phyloP scores from a whole-genome alignment of 2,329 filamentous ascomycete species.

The Tothia fuscella region DNA sequence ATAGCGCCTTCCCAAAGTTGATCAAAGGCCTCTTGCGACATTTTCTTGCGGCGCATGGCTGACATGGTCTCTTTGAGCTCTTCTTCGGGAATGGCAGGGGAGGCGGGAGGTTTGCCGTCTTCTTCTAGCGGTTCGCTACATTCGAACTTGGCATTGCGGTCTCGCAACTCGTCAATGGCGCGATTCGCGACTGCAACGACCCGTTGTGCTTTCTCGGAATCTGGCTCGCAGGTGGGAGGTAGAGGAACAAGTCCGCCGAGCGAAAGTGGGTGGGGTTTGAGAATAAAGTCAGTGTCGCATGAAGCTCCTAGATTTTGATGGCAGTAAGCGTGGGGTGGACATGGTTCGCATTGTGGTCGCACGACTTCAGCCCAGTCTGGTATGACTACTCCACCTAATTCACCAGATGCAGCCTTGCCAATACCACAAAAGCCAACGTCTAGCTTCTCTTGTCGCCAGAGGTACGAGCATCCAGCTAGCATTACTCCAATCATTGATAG shows the following conservation, averaged over 20 bases:
- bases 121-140: conserved; percentile 63
- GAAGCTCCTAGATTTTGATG: conserved; percentile 62
- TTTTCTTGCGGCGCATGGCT: conserved; percentile 65
- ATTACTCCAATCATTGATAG: conserved; percentile 60
- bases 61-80: conserved; percentile 68
- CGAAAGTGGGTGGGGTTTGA: conserved; percentile 73
- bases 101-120: conserved; percentile 45
- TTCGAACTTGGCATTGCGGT: conserved; percentile 79
- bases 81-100: conserved; percentile 54
- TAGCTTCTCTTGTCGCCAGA: conserved; percentile 93
- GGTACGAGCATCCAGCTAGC: conserved; percentile 59
- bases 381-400: conserved; percentile 49
- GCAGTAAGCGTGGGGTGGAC: conserved; percentile 83
- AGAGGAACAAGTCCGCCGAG: conserved; percentile 72
- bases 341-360: conserved; percentile 76
- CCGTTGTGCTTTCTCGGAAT: conserved; percentile 79
- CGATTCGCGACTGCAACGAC: conserved; percentile 81
- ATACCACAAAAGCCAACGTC: conserved; percentile 90
- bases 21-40: conserved; percentile 82
- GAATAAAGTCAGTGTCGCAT: conserved; percentile 79
- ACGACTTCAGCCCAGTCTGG: conserved; percentile 61
- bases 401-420: conserved; percentile 49
- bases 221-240: conserved; percentile 84
- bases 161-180: conserved; percentile 73
- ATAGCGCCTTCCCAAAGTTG: conserved; percentile 70